Conservation (phyloP, 768 basidiomycete genomes). For the Rhodotorula sphaerocarpa region DNA sequence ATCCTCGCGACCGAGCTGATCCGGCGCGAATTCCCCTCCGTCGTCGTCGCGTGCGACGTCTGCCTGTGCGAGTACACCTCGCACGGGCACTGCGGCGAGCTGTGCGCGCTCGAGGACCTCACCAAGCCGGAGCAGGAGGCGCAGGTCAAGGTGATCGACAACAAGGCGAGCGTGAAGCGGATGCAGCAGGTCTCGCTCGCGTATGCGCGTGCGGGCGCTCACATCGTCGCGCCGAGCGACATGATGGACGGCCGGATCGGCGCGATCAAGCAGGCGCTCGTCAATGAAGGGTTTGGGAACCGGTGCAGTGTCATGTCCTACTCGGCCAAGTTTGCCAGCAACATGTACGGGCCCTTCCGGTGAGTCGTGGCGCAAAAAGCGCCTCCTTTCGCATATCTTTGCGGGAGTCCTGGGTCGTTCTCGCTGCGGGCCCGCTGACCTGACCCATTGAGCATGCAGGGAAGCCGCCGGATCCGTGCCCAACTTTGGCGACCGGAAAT, state of each 20-base stretch:
- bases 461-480: constrained; percentile 97
- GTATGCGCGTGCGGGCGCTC: constrained; percentile 91
- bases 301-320: constrained; percentile 90
- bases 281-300: constrained; percentile 76
- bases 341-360: constrained; percentile 93
- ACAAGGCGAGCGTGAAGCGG: constrained; percentile 67
- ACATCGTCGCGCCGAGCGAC: constrained; percentile 96
- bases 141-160: constrained; percentile 51
- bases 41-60: constrained; percentile 89
- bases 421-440: neutral
- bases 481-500: constrained; percentile 89
- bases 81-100: constrained; percentile 85
- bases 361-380: constrained; percentile 41
- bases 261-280: constrained; percentile 75
- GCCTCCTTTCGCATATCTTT: neutral
- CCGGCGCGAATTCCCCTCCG: constrained; percentile 63
- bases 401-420: neutral
- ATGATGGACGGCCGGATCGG: constrained; percentile 96
- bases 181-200: constrained; percentile 84
- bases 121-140: constrained; percentile 52
- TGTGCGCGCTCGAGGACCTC: constrained; percentile 45
- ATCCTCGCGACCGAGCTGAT: constrained; percentile 82
- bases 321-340: constrained; percentile 93
- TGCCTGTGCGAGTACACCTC: constrained; percentile 99
- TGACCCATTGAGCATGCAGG: constrained; percentile 46